A percentile compares a stretch with the other conserved stretches of the same genome.
phyloP scores from a whole-genome alignment of 2,329 filamentous ascomycete genomes.

The Beauveria medogensis region DNA sequence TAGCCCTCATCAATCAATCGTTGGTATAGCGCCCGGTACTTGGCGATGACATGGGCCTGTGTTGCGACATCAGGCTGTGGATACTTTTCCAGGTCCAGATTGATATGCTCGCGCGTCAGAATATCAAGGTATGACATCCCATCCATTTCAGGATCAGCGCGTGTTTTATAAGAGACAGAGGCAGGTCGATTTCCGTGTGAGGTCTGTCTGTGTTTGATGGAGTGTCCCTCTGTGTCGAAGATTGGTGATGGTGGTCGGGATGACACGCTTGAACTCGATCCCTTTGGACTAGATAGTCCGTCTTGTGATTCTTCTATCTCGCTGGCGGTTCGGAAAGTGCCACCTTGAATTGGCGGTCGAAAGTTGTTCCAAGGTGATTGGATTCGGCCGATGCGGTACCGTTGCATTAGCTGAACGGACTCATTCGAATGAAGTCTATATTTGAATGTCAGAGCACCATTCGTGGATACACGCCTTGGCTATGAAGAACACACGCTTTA shows the following conservation, averaged over 20 bases:
- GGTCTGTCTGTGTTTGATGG: slow-evolving; percentile 23
- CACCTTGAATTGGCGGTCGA: slow-evolving; percentile 83
- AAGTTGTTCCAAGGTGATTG: slow-evolving; percentile 83
- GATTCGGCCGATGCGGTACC: slow-evolving; percentile 75
- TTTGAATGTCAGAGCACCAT: slow-evolving; percentile 12
- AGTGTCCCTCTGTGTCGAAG: slow-evolving; percentile 33
- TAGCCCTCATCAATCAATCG: slow-evolving; percentile 66
- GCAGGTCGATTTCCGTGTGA: slow-evolving; percentile 26
- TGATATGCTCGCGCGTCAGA: slow-evolving; percentile 65
- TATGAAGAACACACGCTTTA: slow-evolving; percentile 57
- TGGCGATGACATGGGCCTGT: slow-evolving; percentile 67
- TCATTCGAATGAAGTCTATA: slow-evolving; percentile 72
- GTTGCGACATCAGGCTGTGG: slow-evolving; percentile 64
- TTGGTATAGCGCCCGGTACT: slow-evolving; percentile 72
- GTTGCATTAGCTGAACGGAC: slow-evolving; percentile 66
- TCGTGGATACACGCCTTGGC: not conserved
- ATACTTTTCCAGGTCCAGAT: slow-evolving; percentile 68
- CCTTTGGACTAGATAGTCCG: slow-evolving; percentile 14
- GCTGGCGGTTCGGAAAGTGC: slow-evolving; percentile 53
- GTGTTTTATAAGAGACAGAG: slow-evolving; percentile 54
- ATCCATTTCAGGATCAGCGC: slow-evolving; percentile 38
- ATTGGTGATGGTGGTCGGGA: slow-evolving; percentile 45
- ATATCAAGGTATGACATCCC: slow-evolving; percentile 62
- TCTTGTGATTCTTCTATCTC: slow-evolving; percentile 20
- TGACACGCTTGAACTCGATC: slow-evolving; percentile 33